Evolutionary conservation across 805 yeast species (phyloP), one percentile per base, ranked within the genome.

Genomic region (Priceomyces haplophilus): DNA sequence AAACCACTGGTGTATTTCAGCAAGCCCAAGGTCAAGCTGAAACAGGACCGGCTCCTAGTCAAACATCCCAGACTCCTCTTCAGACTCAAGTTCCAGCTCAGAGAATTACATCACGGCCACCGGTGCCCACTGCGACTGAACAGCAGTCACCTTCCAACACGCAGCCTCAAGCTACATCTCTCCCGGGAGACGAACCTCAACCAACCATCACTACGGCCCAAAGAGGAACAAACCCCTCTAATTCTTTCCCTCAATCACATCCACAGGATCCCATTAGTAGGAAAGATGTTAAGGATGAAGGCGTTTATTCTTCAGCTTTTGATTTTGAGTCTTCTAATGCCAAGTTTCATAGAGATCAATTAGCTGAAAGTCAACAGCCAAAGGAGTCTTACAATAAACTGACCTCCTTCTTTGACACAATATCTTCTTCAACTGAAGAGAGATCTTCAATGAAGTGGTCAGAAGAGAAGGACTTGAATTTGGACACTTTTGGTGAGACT

Each of bases 341-440:
- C 30, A 82, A 80, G 59, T 87, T 88, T 62, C 65, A 69, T 21
- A 78, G 73, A 51, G 81, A 78, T 40, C 31, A 36, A 20, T 19
- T 20, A 18, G 69, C 62, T 20, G 65, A 59, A 29, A 55, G 54
- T 19, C 64, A 61, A 45, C 71, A 63, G 27, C 70, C 55, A 13
- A 53, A 57, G 18, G 65, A 61, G 20, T 57, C 54, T 21, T 93
- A 93, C 69, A 78, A 89, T 67, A 88, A 83, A 62, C 76, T 78
- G 55, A 79, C 88, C 11, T 89, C 97, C 1, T 91, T 93, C 63
- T 91, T 91, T 57, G 98, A 93, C 64, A 79, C 78, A 47, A 79
- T 91, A 44, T 85, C 95, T 8, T 78, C 88, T 8, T 82, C 88
- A 3, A 72, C 82, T 30, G 68, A 59, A 36, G 77, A 75, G 41